Percentiles rank a stretch among this genome's conserved stretches.
phyloP scores from a whole-genome alignment of 2,329 filamentous ascomycete species.

The Raffaelea albimanens region DNA sequence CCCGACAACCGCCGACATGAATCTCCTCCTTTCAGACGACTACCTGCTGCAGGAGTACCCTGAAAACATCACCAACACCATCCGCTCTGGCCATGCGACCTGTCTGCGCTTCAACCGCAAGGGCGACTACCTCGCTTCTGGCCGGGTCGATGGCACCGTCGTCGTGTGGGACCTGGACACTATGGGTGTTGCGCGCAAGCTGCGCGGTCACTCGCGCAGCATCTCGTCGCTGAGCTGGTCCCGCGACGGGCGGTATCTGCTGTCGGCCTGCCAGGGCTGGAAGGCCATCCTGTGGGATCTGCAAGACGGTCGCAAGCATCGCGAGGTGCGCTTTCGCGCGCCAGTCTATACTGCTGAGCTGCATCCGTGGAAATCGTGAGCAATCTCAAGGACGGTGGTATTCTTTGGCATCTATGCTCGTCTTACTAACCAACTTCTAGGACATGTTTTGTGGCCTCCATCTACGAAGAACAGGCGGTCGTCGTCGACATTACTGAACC shows the following conservation, averaged over 20 bases:
- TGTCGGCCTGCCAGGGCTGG: constrained; percentile 93
- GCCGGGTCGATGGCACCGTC: constrained; percentile 86
- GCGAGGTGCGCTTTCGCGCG: constrained; percentile 83
- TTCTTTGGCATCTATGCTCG: neutral
- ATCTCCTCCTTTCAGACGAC: constrained; percentile 51
- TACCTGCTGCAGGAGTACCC: constrained; percentile 73
- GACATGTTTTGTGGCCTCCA: constrained; percentile 76
- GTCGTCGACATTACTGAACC: constrained; percentile 70
- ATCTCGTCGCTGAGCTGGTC: constrained; percentile 97
- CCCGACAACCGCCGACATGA: constrained; percentile 30
- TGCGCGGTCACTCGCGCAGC: constrained; percentile 85
- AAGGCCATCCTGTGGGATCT: constrained; percentile 95
- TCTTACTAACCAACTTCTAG: constrained; percentile 37
- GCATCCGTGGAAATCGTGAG: constrained; percentile 78
- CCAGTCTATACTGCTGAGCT: constrained; percentile 94
- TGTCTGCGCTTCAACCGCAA: constrained; percentile 82
- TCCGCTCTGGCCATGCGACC: constrained; percentile 61
- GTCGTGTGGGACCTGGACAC: constrained; percentile 97
- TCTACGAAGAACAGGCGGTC: constrained; percentile 88
- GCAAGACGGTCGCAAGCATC: constrained; percentile 56
- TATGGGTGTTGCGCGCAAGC: constrained; percentile 88
- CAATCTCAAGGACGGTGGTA: too few species aligned
- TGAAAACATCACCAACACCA: constrained; percentile 77
- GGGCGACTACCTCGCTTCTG: constrained; percentile 90
- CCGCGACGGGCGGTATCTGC: constrained; percentile 76